These are phyloP conservation scores for Teunomyces kruisii DNA, from an alignment of 805 yeast genomes.

Conservation along the genomic window DNA sequence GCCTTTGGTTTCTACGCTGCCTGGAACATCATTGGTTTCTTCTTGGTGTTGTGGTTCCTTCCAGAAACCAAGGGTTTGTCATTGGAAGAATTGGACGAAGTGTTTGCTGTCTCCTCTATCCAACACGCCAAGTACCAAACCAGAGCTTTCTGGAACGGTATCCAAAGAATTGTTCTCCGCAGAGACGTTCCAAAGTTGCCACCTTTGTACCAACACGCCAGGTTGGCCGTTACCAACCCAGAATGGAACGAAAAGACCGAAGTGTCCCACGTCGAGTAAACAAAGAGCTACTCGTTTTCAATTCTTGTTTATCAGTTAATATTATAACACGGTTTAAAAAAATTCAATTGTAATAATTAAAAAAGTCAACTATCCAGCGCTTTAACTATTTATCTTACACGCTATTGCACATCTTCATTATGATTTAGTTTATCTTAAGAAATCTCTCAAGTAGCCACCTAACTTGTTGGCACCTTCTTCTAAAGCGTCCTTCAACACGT, in stretches of 20 bases:
- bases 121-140: slow-evolving; percentile 51
- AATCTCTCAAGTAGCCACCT: slow-evolving; percentile 83
- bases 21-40: slow-evolving; percentile 72
- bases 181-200: slow-evolving; percentile 48
- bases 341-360: neutral
- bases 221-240: slow-evolving; percentile 58
- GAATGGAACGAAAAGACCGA: slow-evolving; percentile 65
- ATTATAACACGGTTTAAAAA: neutral
- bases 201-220: slow-evolving; percentile 57
- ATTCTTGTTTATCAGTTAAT: slow-evolving; percentile 5
- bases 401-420: slow-evolving; percentile 7
- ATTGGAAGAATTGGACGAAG: slow-evolving; percentile 74
- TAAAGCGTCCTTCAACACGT: slow-evolving; percentile 83
- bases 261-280: slow-evolving; percentile 49
- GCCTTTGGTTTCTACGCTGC: slow-evolving; percentile 90
- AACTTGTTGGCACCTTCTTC: slow-evolving; percentile 93
- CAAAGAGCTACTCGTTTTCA: neutral
- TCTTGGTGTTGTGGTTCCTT: slow-evolving; percentile 66
- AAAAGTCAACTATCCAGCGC: neutral
- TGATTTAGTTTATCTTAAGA: slow-evolving; percentile 50
- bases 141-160: slow-evolving; percentile 33
- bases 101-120: slow-evolving; percentile 62
- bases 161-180: slow-evolving; percentile 47
- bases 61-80: slow-evolving; percentile 75
- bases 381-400: slow-evolving; percentile 1